Evolutionary conservation across 371 early-diverging fungal species (phyloP), one percentile per base, ranked within the genome.

Genomic region (Mortierella sp.): DNA sequence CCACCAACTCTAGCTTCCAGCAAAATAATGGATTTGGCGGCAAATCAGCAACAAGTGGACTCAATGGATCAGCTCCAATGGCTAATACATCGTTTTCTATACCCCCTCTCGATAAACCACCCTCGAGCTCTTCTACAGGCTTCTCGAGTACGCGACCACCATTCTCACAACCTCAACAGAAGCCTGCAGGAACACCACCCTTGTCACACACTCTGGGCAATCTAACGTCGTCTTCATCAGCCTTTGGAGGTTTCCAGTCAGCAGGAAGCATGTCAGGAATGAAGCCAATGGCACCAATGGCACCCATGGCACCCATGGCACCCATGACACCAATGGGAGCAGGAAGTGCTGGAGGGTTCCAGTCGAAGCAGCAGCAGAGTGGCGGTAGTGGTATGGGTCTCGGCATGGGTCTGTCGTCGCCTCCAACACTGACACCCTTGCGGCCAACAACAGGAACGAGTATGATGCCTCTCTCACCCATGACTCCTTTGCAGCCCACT

Each of bases 171-270:
- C 78, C 70, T 10, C 76, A 76, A 27, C 78, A 76, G 46, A 76
- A 76, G 42, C 78, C 78, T 16, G 63, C 63, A 30, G 70, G 70
- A 1, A 58, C 78, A 1, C 70, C 59, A 21, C 78, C 78, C 39
- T 47, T 76, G 14, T 76, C 78, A 1, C 78, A 76, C 38, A 76
- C 78, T 0, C 62, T 76, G 7, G 78, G 70, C 39, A 76, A 76
- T 53, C 58, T 76, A 19, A 66, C 78, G 10, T 54, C 78, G n/a
- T 65, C 78, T 10, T 54, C 53, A 1, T 65, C 78, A 19, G 54
- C 70, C n/a, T 76, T 76, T 66, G 78, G 78, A 28, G 78, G 78
- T 7, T 76, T 76, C 71, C 78, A 76, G 24, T 52, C 78, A 2
- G 78, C 66, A 2, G 19, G 62, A 10, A 28, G 64, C 4, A 62